Evolutionary conservation across 495 filamentous ascomycete genomes (phyloP), one percentile per base, ranked within the genome.

Genomic region (Penicillium cosmopolitanum): DNA sequence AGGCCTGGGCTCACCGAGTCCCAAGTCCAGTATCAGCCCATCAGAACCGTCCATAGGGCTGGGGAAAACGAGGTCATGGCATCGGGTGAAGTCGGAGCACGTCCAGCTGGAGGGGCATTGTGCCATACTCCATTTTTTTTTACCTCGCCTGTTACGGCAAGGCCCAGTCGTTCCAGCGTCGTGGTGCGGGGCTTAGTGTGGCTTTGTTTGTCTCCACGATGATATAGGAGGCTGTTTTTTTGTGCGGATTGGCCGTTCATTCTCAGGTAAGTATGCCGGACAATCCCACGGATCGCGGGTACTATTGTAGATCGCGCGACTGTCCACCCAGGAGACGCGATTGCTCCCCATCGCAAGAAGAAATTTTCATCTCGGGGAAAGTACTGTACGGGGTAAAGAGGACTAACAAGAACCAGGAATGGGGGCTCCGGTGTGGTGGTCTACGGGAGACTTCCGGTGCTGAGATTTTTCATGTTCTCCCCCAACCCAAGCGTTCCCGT

Each of bases 71-170:
- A 25, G 28, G 28, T 40, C 4, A 28, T n/a, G 15, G 3, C 6
- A 19, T 67, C 67, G 67, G 67, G 53, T 53, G 54, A 67, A 61
- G n/a, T 67, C 67, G 67, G 67, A 59, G 25, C 25, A 21, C 25
- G 15, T 40, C 18, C 44, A 36, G 36, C 43, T 15, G 44, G 50
- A 43, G 50, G 6, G 50, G 38, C 12, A 59, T 64, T 58, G 59
- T 67, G 60, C 60, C 62, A 65, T 62, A 60, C 38, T 65, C 18
- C 44, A 48, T 48, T 57, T 34, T 50, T 40, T 23, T 48, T 48
- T 48, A n/a, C n/a, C 21, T 25, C 23, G 18, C 44, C 21, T 28
- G 44, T 23, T 48, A 28, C 19, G 44, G 44, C 21, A 48, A 11
- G 44, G 44, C 21, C 18, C 44, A 23, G 44, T 23, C 44, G 19